Evolutionary conservation across 202 grass and related monocot species (phyloP).

Genomic region (Carex arenaria): DNA sequence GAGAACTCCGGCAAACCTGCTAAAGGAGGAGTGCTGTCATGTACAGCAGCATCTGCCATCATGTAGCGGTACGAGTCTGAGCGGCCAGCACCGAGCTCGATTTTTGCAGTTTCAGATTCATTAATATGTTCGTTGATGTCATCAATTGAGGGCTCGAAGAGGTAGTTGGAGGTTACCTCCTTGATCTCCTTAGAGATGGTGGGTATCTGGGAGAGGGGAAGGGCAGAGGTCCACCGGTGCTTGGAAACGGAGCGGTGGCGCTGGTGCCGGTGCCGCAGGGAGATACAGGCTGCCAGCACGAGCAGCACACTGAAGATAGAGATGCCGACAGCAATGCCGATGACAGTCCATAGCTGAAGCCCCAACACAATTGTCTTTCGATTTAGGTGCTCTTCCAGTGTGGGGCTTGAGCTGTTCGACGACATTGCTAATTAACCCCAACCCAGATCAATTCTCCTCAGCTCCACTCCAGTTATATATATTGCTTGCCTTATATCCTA

Average conservation of each 20-base stretch:
- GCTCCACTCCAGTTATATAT: no score
- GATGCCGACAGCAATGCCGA: constrained; percentile 70
- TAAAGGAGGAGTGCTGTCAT: constrained; percentile 44
- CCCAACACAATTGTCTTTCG: constrained; percentile 81
- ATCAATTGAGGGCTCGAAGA: constrained; percentile 10
- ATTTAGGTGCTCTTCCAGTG: constrained; percentile 77
- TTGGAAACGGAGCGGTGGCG: constrained; percentile 48
- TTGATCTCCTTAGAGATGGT: constrained; percentile 81
- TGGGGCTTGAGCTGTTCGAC: constrained; percentile 27
- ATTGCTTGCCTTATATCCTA: no score
- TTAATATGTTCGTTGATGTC: not conserved
- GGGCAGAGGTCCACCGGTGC: not conserved
- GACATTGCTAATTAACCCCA: not conserved
- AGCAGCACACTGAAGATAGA: constrained; percentile 70
- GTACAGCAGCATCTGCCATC: constrained; percentile 17
- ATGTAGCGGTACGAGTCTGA: constrained; percentile 10
- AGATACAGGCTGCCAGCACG: constrained; percentile 63
- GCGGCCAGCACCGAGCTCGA: not conserved
- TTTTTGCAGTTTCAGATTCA: constrained; percentile 24
- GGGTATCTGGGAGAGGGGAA: constrained; percentile 61
- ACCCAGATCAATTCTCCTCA: no score
- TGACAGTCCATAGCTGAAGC: constrained; percentile 90
- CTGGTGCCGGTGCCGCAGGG: constrained; percentile 50
- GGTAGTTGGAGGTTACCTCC: constrained; percentile 41
- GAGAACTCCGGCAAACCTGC: constrained; percentile 72